These are phyloP conservation scores for Hericium erinaceus DNA, from an alignment of 768 basidiomycete genomes.

Conservation along the genomic window DNA sequence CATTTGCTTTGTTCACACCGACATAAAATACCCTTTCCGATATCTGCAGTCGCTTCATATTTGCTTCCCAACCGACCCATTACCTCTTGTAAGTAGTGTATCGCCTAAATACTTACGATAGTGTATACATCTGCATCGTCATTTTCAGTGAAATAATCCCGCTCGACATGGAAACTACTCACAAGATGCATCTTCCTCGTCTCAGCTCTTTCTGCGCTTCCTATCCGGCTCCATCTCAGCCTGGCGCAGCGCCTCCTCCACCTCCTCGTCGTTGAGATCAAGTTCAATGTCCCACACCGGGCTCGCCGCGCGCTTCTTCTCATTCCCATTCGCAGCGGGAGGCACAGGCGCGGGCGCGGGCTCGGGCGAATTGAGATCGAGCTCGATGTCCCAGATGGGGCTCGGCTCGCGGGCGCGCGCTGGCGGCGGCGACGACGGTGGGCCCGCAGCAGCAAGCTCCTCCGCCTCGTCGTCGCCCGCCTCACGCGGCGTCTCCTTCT, in stretches of 20 bases:
- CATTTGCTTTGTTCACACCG: too few relatives aligned
- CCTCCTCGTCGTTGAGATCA: conserved; percentile 4
- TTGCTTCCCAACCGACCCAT: too few relatives aligned
- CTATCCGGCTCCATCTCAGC: too few relatives aligned
- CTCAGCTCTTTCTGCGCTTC: too few relatives aligned
- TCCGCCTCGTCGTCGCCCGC: conserved; percentile 16
- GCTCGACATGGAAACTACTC: too few relatives aligned
- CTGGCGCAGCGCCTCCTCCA: neutral
- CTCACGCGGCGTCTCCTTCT: neutral
- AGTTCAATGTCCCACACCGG: neutral
- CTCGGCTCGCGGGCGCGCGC: conserved; percentile 27
- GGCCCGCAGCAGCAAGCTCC: neutral
- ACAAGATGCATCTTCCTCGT: too few relatives aligned
- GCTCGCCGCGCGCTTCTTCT: neutral
- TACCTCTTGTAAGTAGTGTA: too few relatives aligned
- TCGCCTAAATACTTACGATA: too few relatives aligned
- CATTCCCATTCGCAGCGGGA: neutral
- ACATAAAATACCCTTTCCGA: too few relatives aligned
- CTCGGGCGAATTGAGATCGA: neutral
- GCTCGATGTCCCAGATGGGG: conserved; percentile 42
- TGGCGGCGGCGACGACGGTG: neutral
- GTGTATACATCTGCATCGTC: too few relatives aligned
- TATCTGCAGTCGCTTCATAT: too few relatives aligned
- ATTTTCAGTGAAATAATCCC: too few relatives aligned
- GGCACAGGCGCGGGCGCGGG: neutral